Evolutionary conservation across 352 stramenopile genomes (phyloP).

Genomic region (Globisporangium okanoganense): DNA sequence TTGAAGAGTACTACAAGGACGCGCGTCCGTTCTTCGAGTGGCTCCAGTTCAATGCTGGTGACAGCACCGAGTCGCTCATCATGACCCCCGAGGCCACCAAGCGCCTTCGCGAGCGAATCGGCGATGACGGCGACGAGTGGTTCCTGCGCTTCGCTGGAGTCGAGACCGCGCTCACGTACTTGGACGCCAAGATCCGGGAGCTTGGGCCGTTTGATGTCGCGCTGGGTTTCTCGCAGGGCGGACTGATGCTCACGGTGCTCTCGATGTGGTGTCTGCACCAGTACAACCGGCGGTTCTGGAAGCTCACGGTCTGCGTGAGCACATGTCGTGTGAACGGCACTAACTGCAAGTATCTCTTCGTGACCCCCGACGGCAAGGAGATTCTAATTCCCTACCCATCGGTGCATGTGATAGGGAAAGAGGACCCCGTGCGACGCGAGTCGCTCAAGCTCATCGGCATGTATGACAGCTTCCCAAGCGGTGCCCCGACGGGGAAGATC

Average conservation of each 20-base stretch:
- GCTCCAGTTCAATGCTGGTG: constrained; percentile 24
- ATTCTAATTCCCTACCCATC: constrained; percentile 46
- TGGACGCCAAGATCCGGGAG: constrained; percentile 37
- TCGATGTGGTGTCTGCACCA: constrained; percentile 39
- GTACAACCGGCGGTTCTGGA: constrained; percentile 35
- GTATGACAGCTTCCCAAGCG: constrained; percentile 27
- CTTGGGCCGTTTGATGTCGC: constrained; percentile 58
- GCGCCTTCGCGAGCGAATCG: background rate
- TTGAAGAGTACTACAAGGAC: constrained; percentile 39
- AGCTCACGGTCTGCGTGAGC: constrained; percentile 44
- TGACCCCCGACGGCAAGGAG: constrained; percentile 24
- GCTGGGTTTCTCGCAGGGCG: constrained; percentile 68
- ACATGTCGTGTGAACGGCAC: constrained; percentile 24
- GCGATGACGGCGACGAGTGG: constrained; percentile 25
- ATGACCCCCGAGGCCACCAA: constrained; percentile 16
- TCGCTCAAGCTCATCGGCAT: constrained; percentile 37
- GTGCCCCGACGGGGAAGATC: constrained; percentile 22
- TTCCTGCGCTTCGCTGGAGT: constrained; percentile 37
- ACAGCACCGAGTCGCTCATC: constrained; percentile 18
- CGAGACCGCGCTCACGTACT: constrained; percentile 36
- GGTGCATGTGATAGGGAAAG: constrained; percentile 61
- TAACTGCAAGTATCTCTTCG: constrained; percentile 32
- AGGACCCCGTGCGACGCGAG: constrained; percentile 38
- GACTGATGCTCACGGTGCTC: constrained; percentile 39
- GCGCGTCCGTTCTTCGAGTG: constrained; percentile 56